Percentiles rank a stretch among this genome's conserved stretches.
phyloP scores from a whole-genome alignment of 2,329 filamentous ascomycete species.

The Sporothrix pallida region DNA sequence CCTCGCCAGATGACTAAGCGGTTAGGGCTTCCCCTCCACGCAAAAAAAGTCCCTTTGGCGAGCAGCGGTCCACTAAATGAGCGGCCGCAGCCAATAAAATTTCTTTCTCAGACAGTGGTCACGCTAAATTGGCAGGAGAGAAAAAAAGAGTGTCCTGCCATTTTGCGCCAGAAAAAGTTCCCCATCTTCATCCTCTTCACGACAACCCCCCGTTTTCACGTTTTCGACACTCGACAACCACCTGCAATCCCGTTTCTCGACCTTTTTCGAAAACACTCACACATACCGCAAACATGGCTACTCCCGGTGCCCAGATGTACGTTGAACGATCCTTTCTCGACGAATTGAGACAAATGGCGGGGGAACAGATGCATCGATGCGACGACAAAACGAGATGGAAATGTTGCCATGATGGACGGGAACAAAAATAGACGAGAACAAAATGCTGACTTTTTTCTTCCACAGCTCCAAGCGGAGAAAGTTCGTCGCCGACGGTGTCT shows the following conservation, averaged over 20 bases:
- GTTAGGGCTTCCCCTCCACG: conserved; percentile 39
- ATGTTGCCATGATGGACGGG: neutral
- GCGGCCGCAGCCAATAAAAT: neutral
- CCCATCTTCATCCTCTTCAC: conserved; percentile 10
- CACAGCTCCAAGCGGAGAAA: conserved; percentile 87
- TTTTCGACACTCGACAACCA: neutral
- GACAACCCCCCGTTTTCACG: conserved; percentile 27
- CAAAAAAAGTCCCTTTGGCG: conserved; percentile 17
- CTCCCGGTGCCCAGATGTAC: conserved; percentile 68
- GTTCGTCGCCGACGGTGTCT: conserved; percentile 98
- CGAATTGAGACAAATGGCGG: neutral
- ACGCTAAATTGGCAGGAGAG: conserved; percentile 12
- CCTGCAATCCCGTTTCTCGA: conserved; percentile 3
- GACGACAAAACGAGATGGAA: neutral
- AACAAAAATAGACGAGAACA: conserved; percentile 10
- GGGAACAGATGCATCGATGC: neutral
- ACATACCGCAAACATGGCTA: conserved; percentile 58
- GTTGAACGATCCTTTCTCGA: conserved; percentile 42
- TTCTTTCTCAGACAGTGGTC: conserved; percentile 23
- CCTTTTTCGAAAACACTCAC: conserved; percentile 27
- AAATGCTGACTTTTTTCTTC: conserved; percentile 24
- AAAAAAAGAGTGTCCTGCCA: conserved; percentile 30
- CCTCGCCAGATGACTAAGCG: conserved; percentile 34
- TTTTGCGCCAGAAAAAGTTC: conserved; percentile 21
- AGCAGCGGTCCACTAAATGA: conserved; percentile 17